phyloP scores from a whole-genome alignment of 2,329 filamentous ascomycete species.

The Claviceps digitariae region DNA sequence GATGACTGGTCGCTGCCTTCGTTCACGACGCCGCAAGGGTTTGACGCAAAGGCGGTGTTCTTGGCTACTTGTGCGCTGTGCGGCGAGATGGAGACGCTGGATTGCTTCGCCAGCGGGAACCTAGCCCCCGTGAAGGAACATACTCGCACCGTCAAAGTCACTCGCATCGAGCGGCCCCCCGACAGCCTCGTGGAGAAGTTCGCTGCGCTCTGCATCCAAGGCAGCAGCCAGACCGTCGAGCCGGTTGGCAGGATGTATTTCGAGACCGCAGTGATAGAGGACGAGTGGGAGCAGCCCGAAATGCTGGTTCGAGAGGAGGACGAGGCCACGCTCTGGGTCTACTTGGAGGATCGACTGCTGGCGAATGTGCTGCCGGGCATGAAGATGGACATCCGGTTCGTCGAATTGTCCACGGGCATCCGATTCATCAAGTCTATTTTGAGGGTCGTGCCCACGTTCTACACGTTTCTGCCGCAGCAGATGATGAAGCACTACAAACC shows the following conservation, averaged over 20 bases:
- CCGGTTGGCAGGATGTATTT: constrained; percentile 33
- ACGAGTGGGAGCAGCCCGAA: constrained; percentile 29
- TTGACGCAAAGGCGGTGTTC: constrained; percentile 28
- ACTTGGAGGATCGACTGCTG: constrained; percentile 49
- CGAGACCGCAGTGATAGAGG: constrained; percentile 31
- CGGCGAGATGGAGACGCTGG: constrained; percentile 18
- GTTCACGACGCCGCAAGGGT: constrained; percentile 22
- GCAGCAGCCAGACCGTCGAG: constrained; percentile 19
- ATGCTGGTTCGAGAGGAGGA: constrained; percentile 8
- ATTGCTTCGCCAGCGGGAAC: constrained; percentile 11
- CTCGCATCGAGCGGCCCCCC: constrained; percentile 32
- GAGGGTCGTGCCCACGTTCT: constrained; percentile 46
- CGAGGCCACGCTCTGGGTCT: constrained; percentile 30
- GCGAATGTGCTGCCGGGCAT: constrained; percentile 47
- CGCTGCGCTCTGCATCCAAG: constrained; percentile 23
- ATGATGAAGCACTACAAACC: constrained; percentile 54
- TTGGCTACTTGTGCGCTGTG: constrained; percentile 30
- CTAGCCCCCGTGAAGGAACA: constrained; percentile 29
- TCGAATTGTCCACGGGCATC: constrained; percentile 46
- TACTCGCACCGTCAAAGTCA: constrained; percentile 48
- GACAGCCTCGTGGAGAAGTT: constrained; percentile 29
- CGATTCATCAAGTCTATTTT: constrained; percentile 49
- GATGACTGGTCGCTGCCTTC: constrained; percentile 17
- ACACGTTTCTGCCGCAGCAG: constrained; percentile 53
- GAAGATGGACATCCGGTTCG: constrained; percentile 44